Evolutionary conservation across 2,329 filamentous ascomycete species (phyloP).

Genomic region (Celoporthe dispersa): DNA sequence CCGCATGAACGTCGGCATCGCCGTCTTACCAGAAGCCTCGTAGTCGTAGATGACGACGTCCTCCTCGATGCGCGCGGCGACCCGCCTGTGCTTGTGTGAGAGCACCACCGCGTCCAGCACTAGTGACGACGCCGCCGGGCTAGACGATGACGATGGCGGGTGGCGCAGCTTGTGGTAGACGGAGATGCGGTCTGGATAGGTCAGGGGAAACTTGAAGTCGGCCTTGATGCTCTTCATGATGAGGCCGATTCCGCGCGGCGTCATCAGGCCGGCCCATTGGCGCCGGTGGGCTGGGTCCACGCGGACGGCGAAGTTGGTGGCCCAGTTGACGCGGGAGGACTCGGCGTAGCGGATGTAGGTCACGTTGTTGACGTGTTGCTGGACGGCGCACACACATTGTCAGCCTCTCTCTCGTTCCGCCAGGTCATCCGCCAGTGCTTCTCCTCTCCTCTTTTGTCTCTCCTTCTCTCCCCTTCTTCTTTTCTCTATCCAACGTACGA

Average conservation of each 20-base stretch:
- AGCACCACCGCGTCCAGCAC: slow-evolving; percentile 67
- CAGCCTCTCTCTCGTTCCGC: not conserved
- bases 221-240: slow-evolving; percentile 77
- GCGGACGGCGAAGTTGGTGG: slow-evolving; percentile 67
- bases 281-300: slow-evolving; percentile 63
- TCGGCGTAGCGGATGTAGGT: slow-evolving; percentile 85
- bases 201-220: slow-evolving; percentile 85
- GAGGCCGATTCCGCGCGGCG: slow-evolving; percentile 68
- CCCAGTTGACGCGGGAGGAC: slow-evolving; percentile 78
- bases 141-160: slow-evolving; percentile 48
- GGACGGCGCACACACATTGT: not conserved
- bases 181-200: slow-evolving; percentile 79
- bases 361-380: slow-evolving; percentile 86
- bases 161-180: slow-evolving; percentile 78
- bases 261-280: slow-evolving; percentile 73
- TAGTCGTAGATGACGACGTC: slow-evolving; percentile 80
- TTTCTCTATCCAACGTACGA: slow-evolving; percentile 37
- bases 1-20: slow-evolving; percentile 47
- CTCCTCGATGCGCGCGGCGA: slow-evolving; percentile 76
- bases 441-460: no score
- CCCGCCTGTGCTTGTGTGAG: slow-evolving; percentile 73
- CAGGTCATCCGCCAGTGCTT: not conserved
- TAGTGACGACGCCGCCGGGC: slow-evolving; percentile 54
- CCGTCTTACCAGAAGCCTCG: slow-evolving; percentile 41
- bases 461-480: not conserved